Percentiles rank a stretch among this genome's conserved stretches.
Conservation (phyloP, 257 asterid species). For the Nicotiana noctiflora region DNA sequence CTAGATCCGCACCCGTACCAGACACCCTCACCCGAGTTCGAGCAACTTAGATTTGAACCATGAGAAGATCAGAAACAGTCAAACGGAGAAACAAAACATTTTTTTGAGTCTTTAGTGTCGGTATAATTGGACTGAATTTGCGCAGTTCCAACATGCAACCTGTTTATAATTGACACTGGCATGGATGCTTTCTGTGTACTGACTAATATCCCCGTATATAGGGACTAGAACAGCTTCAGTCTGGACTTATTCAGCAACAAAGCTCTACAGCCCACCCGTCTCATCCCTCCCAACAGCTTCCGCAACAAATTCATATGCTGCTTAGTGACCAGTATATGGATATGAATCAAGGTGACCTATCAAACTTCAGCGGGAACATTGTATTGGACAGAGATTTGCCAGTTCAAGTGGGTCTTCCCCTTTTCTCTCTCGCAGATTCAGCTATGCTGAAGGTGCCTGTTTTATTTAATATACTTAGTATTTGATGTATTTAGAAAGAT, state of each 20-base stretch:
- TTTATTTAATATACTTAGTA: background rate
- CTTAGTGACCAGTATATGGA: conserved; percentile 9
- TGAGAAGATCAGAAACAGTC: background rate
- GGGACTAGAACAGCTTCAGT: conserved; percentile 20
- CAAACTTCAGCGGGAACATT: background rate
- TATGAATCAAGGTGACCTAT: background rate
- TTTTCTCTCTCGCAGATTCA: conserved; percentile 11
- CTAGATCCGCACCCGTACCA: too few relatives aligned
- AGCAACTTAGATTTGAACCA: too few relatives aligned
- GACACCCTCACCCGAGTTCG: too few relatives aligned
- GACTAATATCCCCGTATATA: background rate
- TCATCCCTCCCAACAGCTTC: conserved; percentile 10
- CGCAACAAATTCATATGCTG: conserved; percentile 13
- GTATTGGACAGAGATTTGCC: background rate
- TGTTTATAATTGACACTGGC: background rate
- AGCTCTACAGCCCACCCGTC: conserved; percentile 6
- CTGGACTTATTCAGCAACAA: conserved; percentile 14
- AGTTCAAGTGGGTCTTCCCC: conserved; percentile 10
- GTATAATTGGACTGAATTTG: background rate
- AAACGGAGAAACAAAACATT: background rate
- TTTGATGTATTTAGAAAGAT: background rate
- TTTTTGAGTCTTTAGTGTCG: background rate
- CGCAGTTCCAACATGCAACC: background rate
- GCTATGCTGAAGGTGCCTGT: conserved; percentile 6
- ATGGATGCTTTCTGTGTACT: background rate